Percentiles rank a stretch among this genome's conserved stretches.
These are phyloP conservation scores for Vaccinium darrowii DNA, from an alignment of 148 eudicot genomes.

Conservation along the genomic window DNA sequence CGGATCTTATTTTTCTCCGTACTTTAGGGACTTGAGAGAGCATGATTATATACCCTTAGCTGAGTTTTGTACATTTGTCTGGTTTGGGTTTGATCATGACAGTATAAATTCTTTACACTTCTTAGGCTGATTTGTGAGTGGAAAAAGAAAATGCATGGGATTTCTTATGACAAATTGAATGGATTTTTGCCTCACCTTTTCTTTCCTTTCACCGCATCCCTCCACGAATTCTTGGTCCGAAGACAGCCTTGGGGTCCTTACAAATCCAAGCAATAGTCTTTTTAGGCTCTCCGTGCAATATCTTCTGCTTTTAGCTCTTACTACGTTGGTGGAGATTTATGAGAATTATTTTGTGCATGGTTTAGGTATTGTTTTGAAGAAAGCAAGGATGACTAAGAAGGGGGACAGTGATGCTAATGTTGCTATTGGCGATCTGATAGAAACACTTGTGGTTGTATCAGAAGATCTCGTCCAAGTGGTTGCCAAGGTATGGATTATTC, in stretches of 20 bases:
- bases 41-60: neutral
- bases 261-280: neutral
- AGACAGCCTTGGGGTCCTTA: neutral
- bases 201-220: neutral
- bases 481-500: slow-evolving; percentile 54
- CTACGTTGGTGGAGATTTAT: neutral
- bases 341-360: slow-evolving; percentile 20
- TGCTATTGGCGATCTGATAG: slow-evolving; percentile 49
- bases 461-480: slow-evolving; percentile 93
- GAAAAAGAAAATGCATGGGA: neutral
- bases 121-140: neutral
- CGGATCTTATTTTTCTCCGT: neutral
- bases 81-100: neutral
- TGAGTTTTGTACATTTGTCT: neutral
- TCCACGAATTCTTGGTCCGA: neutral
- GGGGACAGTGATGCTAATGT: slow-evolving; percentile 56
- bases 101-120: neutral
- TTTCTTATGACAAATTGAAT: neutral
- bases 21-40: neutral
- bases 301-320: slow-evolving; percentile 12
- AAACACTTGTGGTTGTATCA: slow-evolving; percentile 65
- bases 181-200: neutral
- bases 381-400: slow-evolving; percentile 69
- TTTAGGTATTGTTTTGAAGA: slow-evolving; percentile 78
- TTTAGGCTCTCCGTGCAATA: neutral